These are phyloP conservation scores for Neonothopanus nambi DNA, from an alignment of 1,284 basidiomycete genomes.

Conservation along the genomic window DNA sequence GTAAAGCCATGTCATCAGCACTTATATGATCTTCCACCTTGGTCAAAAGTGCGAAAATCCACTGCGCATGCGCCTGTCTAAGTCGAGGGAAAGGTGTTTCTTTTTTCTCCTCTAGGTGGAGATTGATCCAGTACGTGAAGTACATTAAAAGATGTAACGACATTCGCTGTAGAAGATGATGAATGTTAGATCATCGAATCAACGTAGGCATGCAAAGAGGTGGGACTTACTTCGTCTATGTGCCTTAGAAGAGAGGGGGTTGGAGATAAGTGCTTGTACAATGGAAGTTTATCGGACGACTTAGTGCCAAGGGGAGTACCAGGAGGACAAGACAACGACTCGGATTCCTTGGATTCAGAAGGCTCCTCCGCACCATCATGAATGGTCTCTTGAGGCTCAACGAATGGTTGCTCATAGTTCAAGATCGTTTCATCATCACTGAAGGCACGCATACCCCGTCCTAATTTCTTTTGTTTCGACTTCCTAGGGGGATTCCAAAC, in stretches of 20 bases:
- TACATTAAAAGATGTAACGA: conserved; percentile 80
- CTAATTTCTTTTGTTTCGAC: conserved; percentile 29
- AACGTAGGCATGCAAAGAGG: conserved; percentile 16
- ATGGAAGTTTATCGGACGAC: neutral
- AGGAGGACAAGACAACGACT: neutral
- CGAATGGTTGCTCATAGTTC: conserved; percentile 19
- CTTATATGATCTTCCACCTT: conserved; percentile 72
- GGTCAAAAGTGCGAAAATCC: conserved; percentile 83
- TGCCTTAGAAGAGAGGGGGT: conserved; percentile 54
- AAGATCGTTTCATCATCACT: conserved; percentile 25
- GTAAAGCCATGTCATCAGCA: conserved; percentile 75
- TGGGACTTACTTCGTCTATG: conserved; percentile 64
- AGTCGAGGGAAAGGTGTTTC: conserved; percentile 43
- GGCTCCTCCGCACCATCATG: conserved; percentile 18
- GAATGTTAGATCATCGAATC: neutral
- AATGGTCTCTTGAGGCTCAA: conserved; percentile 1
- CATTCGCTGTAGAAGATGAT: conserved; percentile 46
- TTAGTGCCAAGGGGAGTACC: neutral
- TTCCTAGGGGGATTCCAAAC: conserved; percentile 62
- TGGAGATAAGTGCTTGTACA: conserved; percentile 46
- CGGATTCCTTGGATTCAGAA: neutral
- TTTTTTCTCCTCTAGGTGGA: conserved; percentile 45
- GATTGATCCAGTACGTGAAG: conserved; percentile 78
- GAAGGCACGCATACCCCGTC: conserved; percentile 37
- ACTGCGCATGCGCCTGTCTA: conserved; percentile 69